Conservation (phyloP, 352 stramenopile genomes). For the Aphanomyces astaci region DNA sequence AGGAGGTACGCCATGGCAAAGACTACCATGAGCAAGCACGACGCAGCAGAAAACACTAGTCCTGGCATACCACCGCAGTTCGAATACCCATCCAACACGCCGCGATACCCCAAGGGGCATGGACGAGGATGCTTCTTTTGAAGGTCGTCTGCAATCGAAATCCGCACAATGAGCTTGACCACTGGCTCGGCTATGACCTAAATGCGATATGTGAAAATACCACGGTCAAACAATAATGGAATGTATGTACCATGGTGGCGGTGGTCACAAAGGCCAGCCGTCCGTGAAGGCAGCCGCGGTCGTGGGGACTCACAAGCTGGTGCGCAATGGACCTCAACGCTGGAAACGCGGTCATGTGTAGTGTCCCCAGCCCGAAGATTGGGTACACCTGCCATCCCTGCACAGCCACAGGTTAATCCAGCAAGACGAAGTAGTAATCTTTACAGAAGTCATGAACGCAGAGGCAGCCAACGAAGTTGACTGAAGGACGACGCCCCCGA, state of each 20-base stretch:
- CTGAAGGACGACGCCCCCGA: not conserved
- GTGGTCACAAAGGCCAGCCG: not conserved
- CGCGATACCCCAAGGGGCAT: not conserved
- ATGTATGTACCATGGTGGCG: not conserved
- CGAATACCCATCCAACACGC: not conserved
- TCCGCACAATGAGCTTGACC: not conserved
- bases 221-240: too few relatives aligned
- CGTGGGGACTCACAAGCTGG: not conserved
- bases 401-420: not conserved
- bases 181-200: not conserved
- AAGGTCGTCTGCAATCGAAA: not conserved
- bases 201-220: too few relatives aligned
- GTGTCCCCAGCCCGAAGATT: not conserved
- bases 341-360: not conserved
- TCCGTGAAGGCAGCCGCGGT: not conserved
- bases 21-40: not conserved
- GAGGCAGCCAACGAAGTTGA: not conserved
- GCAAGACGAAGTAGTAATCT: too few relatives aligned
- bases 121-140: not conserved
- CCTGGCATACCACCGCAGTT: conserved; percentile 6
- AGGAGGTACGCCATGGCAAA: not conserved
- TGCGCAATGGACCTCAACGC: not conserved
- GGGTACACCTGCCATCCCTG: conserved; percentile 1
- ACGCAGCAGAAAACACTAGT: not conserved
- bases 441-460: not conserved